Percentiles rank a stretch among this genome's conserved stretches.
Evolutionary conservation across 805 yeast species (phyloP).

Genomic region (Schizosaccharomyces lindneri): DNA sequence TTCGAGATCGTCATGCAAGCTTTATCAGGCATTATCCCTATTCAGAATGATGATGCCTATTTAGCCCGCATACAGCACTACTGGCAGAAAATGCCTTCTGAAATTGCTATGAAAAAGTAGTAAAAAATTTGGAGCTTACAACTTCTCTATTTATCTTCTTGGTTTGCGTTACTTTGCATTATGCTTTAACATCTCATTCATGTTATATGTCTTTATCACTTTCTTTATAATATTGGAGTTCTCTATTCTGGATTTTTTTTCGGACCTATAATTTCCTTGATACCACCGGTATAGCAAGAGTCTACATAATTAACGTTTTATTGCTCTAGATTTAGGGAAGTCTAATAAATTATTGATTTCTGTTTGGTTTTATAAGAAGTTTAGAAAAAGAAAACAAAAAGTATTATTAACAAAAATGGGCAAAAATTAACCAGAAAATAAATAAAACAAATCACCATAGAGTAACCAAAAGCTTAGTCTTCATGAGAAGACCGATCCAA

Average conservation of each 20-base stretch:
- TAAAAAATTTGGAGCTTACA: background rate
- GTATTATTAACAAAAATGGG: too few relatives aligned
- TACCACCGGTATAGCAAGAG: background rate
- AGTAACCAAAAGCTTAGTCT: background rate
- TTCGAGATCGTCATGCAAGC: background rate
- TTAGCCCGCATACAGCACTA: background rate
- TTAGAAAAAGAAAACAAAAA: too few relatives aligned
- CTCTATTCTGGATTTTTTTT: background rate
- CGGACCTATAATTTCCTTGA: background rate
- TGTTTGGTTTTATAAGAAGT: too few relatives aligned
- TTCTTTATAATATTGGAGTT: background rate
- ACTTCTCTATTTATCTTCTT: background rate
- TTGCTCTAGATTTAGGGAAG: background rate
- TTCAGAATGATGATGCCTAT: background rate
- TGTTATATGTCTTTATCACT: background rate
- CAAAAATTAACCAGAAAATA: too few relatives aligned
- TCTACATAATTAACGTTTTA: background rate
- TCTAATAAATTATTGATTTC: too few relatives aligned
- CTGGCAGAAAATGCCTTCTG: conserved; percentile 1
- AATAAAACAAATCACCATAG: too few relatives aligned
- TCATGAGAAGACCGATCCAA: background rate
- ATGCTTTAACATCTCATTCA: too few relatives aligned
- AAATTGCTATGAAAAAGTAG: background rate
- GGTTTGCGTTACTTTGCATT: too few relatives aligned
- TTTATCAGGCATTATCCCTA: background rate